Base-by-base conservation (phyloP, 1,139 yeast species). In the Geotrichum australiense region DNA sequence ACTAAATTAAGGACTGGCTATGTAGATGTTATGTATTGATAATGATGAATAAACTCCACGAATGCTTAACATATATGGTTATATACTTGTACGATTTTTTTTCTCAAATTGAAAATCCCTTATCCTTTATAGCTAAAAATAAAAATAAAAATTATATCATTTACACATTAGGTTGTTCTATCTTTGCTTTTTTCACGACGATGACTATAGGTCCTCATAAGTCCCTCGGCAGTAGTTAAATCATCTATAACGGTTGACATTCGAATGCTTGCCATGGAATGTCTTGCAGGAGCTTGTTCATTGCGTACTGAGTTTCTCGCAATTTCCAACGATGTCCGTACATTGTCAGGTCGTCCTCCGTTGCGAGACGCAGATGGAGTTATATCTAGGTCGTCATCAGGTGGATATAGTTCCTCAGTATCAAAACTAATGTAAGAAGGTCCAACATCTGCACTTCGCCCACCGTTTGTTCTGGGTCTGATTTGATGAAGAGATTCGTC, bases 141-240 rank as follows among this genome's bases (percentile, higher is more conserved):
- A n/a, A n/a, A n/a, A n/a, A n/a, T n/a, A n/a, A n/a, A n/a, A n/a
- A n/a, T n/a, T n/a, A n/a, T n/a, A n/a, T n/a, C n/a, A n/a, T n/a
- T n/a, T n/a, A n/a, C n/a, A n/a, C n/a, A n/a, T n/a, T n/a, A n/a
- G n/a, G n/a, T n/a, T n/a, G n/a, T n/a, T 23, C 25, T 7, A 11
- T 23, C 25, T n/a, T 18, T 22, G 10, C 26, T 37, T 11, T 12
- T 25, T 15, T 19, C 30, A 16, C 22, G 20, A 5, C 22, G 34
- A 19, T 41, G 28, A 20, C 44, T 41, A 21, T 31, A 30, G 8
- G 44, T 41, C 25, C 49, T 45, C 57, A 54, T 51, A 28, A 56
- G 41, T 12, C 55, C 55, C 28, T 56, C 57, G 5, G 61, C 61
- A 1, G 59, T 54, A 8, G 60, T 55, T 16, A 56, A 40, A 30